These are phyloP conservation scores for Funneliformis caledonium DNA, from an alignment of 371 early-diverging fungal species.

Conservation along the genomic window DNA sequence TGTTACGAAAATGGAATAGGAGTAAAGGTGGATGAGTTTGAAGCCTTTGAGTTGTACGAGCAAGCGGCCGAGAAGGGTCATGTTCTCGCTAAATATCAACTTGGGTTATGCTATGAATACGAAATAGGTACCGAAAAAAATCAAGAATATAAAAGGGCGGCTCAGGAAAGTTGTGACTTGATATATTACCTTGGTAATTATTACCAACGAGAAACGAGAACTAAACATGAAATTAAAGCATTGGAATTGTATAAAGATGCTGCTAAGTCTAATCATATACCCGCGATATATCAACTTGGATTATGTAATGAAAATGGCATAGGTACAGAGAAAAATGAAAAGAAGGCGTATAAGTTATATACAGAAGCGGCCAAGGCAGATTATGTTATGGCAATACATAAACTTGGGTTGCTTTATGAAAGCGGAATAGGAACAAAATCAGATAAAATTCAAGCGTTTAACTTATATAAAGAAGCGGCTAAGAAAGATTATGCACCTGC, in stretches of 20 bases:
- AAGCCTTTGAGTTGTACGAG: slow-evolving; percentile 13
- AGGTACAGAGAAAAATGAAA: slow-evolving; percentile 63
- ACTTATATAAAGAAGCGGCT: neutral
- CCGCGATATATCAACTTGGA: slow-evolving; percentile 51
- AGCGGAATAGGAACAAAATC: neutral
- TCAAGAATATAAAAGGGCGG: neutral
- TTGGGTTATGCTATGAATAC: slow-evolving; percentile 80
- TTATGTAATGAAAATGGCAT: slow-evolving; percentile 81
- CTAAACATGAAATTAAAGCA: slow-evolving; percentile 6
- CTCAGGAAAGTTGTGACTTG: neutral
- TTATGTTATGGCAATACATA: neutral
- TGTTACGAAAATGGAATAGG: neutral
- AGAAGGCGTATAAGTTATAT: neutral
- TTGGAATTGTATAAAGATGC: slow-evolving; percentile 19
- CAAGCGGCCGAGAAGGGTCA: slow-evolving; percentile 5
- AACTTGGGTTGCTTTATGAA: slow-evolving; percentile 2
- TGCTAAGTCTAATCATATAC: neutral
- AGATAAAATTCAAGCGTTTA: slow-evolving; percentile 2
- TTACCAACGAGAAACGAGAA: neutral
- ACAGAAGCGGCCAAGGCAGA: neutral
- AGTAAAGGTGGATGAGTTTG: neutral
- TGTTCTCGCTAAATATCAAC: slow-evolving; percentile 41
- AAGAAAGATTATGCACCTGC: neutral
- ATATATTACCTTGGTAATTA: neutral
- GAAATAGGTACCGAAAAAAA: slow-evolving; percentile 76